Percentiles rank a stretch among this genome's conserved stretches.
phyloP scores from a whole-genome alignment of 2,329 filamentous ascomycete species.

The Fusarium lyarnte region DNA sequence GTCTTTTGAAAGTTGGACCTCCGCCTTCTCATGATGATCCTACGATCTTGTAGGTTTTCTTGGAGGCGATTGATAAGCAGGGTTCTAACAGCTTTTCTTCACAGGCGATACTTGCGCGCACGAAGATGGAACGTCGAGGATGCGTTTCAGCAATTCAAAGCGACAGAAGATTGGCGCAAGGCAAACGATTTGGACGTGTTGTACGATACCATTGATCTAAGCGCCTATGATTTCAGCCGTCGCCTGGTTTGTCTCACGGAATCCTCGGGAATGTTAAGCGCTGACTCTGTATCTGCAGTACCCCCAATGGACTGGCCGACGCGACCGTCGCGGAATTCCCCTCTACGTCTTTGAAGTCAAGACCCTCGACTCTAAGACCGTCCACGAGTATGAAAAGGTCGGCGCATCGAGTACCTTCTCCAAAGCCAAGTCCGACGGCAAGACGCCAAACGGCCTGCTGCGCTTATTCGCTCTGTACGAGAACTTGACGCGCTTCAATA shows the following conservation, averaged over 20 bases:
- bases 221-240: conserved; percentile 83
- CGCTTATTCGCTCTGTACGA: conserved; percentile 94
- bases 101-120: conserved; percentile 85
- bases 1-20: conserved; percentile 67
- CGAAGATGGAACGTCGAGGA: conserved; percentile 82
- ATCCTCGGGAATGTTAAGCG: not conserved
- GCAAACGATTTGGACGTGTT: conserved; percentile 81
- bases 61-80: conserved; percentile 1
- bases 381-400: conserved; percentile 79
- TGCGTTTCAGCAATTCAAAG: conserved; percentile 84
- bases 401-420: conserved; percentile 64
- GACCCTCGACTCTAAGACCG: conserved; percentile 82
- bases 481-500: conserved; percentile 85
- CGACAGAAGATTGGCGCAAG: conserved; percentile 87
- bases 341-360: conserved; percentile 91
- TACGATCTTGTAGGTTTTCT: conserved; percentile 69
- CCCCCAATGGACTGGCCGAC: conserved; percentile 92
- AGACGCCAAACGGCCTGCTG: conserved; percentile 78
- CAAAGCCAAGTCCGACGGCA: conserved; percentile 71
- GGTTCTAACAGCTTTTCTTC: conserved; percentile 19
- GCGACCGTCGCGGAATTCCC: conserved; percentile 90
- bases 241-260: conserved; percentile 66
- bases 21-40: conserved; percentile 76
- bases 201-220: conserved; percentile 86
- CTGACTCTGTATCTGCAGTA: conserved; percentile 65